These are phyloP conservation scores for Microcos paniculata DNA, from an alignment of 345 rosid genomes.

Conservation along the genomic window DNA sequence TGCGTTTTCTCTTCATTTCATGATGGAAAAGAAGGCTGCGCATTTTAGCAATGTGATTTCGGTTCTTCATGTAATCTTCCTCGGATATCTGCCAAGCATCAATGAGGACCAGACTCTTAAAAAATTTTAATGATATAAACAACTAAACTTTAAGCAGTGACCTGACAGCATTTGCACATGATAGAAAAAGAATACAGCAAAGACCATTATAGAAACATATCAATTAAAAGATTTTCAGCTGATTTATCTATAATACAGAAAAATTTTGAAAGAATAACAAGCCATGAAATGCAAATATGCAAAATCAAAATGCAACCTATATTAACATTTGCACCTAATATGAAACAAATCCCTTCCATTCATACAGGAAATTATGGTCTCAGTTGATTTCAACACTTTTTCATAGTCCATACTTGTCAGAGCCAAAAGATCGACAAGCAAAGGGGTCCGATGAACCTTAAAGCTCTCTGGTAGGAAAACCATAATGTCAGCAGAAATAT, in stretches of 20 bases:
- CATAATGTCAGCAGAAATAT: background rate
- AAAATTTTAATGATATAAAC: background rate
- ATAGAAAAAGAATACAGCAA: background rate
- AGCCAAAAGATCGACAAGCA: too few relatives aligned
- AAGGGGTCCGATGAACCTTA: too few relatives aligned
- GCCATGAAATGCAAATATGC: background rate
- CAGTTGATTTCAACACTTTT: background rate
- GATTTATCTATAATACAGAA: background rate
- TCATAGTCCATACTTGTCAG: background rate
- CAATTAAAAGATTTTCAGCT: slow-evolving; percentile 8
- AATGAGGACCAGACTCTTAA: slow-evolving; percentile 8
- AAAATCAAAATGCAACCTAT: slow-evolving; percentile 6
- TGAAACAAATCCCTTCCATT: too few relatives aligned
- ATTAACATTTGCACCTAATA: too few relatives aligned
- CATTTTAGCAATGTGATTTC: slow-evolving; percentile 72
- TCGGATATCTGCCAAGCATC: slow-evolving; percentile 57
- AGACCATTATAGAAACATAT: background rate
- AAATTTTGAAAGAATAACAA: background rate
- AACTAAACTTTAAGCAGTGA: slow-evolving; percentile 1
- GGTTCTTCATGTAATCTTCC: slow-evolving; percentile 66
- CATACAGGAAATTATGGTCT: background rate
- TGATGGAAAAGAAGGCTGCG: slow-evolving; percentile 88
- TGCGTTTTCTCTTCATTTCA: slow-evolving; percentile 75
- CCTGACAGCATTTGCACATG: background rate
- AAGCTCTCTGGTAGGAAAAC: too few relatives aligned